phyloP scores from a whole-genome alignment of 2,329 filamentous ascomycete genomes.

The Arthrobotrys musiformis region DNA sequence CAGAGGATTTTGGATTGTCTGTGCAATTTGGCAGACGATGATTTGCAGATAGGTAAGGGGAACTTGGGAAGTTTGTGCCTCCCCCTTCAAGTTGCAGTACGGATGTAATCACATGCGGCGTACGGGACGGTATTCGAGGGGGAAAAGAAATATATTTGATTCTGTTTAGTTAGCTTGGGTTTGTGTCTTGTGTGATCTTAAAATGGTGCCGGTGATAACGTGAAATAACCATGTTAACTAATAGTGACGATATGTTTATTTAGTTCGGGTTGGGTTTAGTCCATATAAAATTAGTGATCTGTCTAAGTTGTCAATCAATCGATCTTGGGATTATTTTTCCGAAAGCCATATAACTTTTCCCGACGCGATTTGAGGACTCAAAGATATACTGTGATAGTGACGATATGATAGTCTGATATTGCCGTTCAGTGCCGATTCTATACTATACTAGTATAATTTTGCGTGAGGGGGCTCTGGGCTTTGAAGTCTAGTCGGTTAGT shows the following conservation, averaged over 20 bases:
- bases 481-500: too few species aligned
- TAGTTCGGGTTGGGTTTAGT: background rate
- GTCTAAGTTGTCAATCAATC: too few species aligned
- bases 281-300: background rate
- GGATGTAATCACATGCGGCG: slow-evolving; percentile 11
- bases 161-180: background rate
- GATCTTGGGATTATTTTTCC: slow-evolving; percentile 4
- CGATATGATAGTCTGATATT: background rate
- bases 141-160: background rate
- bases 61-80: background rate
- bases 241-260: background rate
- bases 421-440: background rate
- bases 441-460: background rate
- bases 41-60: too few species aligned
- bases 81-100: background rate
- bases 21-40: slow-evolving; percentile 12
- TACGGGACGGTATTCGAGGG: background rate
- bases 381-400: slow-evolving; percentile 7
- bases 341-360: background rate
- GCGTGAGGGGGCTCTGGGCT: background rate
- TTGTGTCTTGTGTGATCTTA: slow-evolving; percentile 10
- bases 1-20: background rate
- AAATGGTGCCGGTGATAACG: background rate
- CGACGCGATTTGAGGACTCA: background rate
- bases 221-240: background rate